Evolutionary conservation across 768 basidiomycete genomes (phyloP).

Genomic region (Naematelia aurantialba): DNA sequence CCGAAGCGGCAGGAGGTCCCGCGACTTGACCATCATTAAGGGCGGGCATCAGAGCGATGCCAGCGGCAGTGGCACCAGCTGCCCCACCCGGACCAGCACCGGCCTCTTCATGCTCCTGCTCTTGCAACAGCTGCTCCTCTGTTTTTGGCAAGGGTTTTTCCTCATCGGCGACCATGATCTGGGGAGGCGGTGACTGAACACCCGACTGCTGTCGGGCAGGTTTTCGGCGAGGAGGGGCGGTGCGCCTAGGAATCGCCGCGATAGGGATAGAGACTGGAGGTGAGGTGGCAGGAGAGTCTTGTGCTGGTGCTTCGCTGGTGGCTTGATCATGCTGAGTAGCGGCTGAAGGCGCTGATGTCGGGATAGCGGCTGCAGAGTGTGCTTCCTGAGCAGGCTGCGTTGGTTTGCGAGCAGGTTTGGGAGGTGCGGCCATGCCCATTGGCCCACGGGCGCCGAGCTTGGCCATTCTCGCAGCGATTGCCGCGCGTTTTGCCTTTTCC

Average conservation of each 20-base stretch:
- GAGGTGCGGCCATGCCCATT: constrained; percentile 62
- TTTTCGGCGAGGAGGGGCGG: constrained; percentile 63
- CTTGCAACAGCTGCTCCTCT: constrained; percentile 27
- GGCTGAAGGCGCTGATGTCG: constrained; percentile 2
- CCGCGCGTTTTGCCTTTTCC: constrained; percentile 59
- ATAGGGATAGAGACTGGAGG: constrained; percentile 60
- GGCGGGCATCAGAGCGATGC: constrained; percentile 43
- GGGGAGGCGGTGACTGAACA: constrained; percentile 25
- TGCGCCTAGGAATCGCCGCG: constrained; percentile 67
- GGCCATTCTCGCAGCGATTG: constrained; percentile 89
- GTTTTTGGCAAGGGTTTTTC: constrained; percentile 43
- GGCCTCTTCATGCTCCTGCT: constrained; percentile 29
- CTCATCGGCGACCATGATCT: constrained; percentile 39
- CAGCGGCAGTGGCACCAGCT: constrained; percentile 45
- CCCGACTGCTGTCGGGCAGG: constrained; percentile 10
- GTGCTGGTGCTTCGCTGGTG: no score
- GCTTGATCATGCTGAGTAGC: background rate
- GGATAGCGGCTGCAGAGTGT: background rate
- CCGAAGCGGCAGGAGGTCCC: no score
- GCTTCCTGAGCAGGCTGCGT: constrained; percentile 16
- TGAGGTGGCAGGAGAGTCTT: no score
- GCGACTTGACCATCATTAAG: no score
- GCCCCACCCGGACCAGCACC: constrained; percentile 37
- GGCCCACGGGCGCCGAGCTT: constrained; percentile 68
- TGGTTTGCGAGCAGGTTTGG: constrained; percentile 64